Evolutionary conservation across 192 early-diverging fungal genomes (phyloP), one percentile per base, ranked within the genome.

Genomic region (Entrophospora sp.): DNA sequence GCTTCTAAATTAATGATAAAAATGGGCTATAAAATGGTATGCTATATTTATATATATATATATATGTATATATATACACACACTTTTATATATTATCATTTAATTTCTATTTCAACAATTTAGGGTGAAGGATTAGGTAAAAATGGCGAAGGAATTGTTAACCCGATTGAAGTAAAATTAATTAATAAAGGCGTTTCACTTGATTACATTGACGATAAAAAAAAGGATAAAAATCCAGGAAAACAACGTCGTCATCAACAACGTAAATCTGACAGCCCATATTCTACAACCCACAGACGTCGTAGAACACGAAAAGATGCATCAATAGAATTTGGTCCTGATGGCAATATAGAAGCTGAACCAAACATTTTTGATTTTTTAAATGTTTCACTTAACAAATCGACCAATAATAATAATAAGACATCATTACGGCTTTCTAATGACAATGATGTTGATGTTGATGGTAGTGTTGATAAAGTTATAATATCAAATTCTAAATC

Each of bases 11-110:
- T 61, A 8, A 44, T 61, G 59, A 25, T 22, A 9, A 61, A 61
- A 31, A 61, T 61, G 59, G 59, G 59, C 20, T 61, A 61, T 43
- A 61, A 61, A 61, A 40, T 44, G 59, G 59, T 45, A 61, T 45
- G n/a, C n/a, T n/a, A n/a, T n/a, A n/a, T n/a, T n/a, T n/a, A n/a
- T n/a, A n/a, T n/a, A n/a, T n/a, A n/a, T n/a, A n/a, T n/a, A n/a
- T n/a, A n/a, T n/a, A n/a, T n/a, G n/a, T n/a, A n/a, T n/a, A n/a
- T 42, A 10, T 42, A 42, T 42, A 42, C 40, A 42, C 7, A 7
- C 16, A 10, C 16, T 7, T 16, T 42, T 42, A 42, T 42, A 42
- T 16, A 42, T 10, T 42, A 42, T 10, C 40, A n/a, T n/a, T n/a
- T n/a, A n/a, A n/a, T n/a, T n/a, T n/a, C n/a, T n/a, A n/a, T n/a